These are phyloP conservation scores for Candida corydali DNA, from an alignment of 805 yeast genomes.

Conservation along the genomic window DNA sequence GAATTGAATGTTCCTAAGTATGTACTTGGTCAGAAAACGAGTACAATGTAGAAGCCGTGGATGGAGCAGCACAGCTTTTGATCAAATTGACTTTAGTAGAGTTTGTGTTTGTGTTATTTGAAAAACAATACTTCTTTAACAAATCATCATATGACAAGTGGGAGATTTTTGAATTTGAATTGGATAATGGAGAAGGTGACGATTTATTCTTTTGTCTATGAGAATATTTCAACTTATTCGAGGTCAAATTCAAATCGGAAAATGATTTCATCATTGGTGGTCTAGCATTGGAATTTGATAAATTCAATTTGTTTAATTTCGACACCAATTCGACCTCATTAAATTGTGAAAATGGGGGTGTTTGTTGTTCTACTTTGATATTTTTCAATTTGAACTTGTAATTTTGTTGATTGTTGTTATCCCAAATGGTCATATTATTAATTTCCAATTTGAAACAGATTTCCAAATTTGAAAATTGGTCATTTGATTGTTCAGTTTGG, in stretches of 20 bases:
- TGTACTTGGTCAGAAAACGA: constrained; percentile 30
- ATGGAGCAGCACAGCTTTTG: constrained; percentile 11
- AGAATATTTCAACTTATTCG: constrained; percentile 6
- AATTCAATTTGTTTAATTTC: constrained; percentile 12
- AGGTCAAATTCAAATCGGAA: constrained; percentile 7
- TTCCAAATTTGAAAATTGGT: constrained; percentile 23
- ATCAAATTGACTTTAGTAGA: background rate
- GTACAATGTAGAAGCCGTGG: constrained; percentile 32
- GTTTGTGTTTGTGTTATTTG: constrained; percentile 16
- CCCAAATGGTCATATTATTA: constrained; percentile 29
- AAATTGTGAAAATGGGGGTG: constrained; percentile 13
- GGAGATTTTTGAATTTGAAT: constrained; percentile 3
- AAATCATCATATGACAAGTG: constrained; percentile 25
- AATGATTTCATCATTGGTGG: constrained; percentile 7
- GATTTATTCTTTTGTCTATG: constrained; percentile 8
- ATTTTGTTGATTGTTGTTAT: constrained; percentile 31
- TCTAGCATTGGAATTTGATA: constrained; percentile 2
- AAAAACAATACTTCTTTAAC: constrained; percentile 33
- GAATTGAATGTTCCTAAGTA: constrained; percentile 10
- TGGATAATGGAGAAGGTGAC: background rate
- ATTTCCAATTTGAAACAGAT: constrained; percentile 32
- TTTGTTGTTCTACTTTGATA: background rate
- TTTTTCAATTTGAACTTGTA: constrained; percentile 25
- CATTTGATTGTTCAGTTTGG: background rate
- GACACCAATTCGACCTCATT: constrained; percentile 17